Conservation (phyloP, 805 yeast genomes). For the Saturnispora ahearnii region DNA sequence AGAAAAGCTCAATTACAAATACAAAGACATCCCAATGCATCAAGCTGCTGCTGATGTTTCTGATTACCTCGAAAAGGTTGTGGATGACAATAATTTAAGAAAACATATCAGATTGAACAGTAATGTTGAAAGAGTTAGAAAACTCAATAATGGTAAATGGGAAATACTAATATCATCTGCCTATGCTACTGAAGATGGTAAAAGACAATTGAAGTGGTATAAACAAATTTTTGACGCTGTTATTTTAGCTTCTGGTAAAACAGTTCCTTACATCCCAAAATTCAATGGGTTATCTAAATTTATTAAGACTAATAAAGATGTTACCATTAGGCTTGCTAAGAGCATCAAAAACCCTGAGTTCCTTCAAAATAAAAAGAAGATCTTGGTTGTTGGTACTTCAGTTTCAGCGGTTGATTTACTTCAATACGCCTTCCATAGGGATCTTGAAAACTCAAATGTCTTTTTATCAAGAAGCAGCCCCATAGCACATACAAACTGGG, state of each 20-base stretch:
- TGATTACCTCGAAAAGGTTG: slow-evolving; percentile 13
- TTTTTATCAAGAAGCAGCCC: slow-evolving; percentile 13
- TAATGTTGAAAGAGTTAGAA: slow-evolving; percentile 32
- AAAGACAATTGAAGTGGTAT: slow-evolving; percentile 30
- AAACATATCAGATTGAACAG: slow-evolving; percentile 32
- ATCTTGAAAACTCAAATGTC: slow-evolving; percentile 21
- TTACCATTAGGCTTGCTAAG: slow-evolving; percentile 45
- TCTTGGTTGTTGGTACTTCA: slow-evolving; percentile 35
- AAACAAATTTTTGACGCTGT: slow-evolving; percentile 48
- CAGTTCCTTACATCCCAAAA: slow-evolving; percentile 49
- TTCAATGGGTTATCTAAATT: slow-evolving; percentile 21
- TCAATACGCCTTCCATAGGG: slow-evolving; percentile 27
- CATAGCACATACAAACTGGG: slow-evolving; percentile 9
- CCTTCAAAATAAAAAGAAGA: slow-evolving; percentile 32
- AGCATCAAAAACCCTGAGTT: slow-evolving; percentile 37
- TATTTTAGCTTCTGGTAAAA: slow-evolving; percentile 55
- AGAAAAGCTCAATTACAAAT: slow-evolving; percentile 6
- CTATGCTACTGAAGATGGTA: slow-evolving; percentile 7
- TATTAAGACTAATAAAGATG: slow-evolving; percentile 33
- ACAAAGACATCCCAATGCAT: slow-evolving; percentile 10
- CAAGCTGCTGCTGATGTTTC: slow-evolving; percentile 25
- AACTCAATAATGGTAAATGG: slow-evolving; percentile 32
- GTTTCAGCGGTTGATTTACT: slow-evolving; percentile 34
- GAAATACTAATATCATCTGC: slow-evolving; percentile 15
- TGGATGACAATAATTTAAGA: slow-evolving; percentile 21